Base-by-base conservation (phyloP, 352 stramenopile species). In the Poterioochromonas sp. region DNA sequence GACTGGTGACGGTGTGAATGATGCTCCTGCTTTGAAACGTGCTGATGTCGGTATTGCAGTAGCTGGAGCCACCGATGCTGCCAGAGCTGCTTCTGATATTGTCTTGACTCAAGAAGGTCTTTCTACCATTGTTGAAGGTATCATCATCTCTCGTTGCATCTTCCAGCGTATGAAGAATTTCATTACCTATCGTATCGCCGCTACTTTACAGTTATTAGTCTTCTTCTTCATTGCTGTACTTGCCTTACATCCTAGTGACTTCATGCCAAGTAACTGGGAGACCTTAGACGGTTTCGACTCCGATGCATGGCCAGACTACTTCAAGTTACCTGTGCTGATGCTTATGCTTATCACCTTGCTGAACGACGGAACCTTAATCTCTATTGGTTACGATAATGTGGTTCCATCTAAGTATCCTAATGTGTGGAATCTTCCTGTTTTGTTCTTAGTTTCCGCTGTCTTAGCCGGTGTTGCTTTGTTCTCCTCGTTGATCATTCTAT, bases 1-100 rank as follows among this genome's bases (percentile, higher is more conserved):
- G 0, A 98, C 94, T 3, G 94, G 94, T 29, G 94, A 98, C 81
- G 94, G 94, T 68, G 97, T 93, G 0, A 98, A 98, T 84, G 94
- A 98, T 81, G 94, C 91, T 11, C 94, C 94, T n/a, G 94, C 94
- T 32, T 86, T 98, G 1, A 97, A 82, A 82, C 90, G 93, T 80
- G 93, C 86, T 1, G 89, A 97, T 79, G 94, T 98, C 77, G 94
- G 94, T 80, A 94, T 98, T 74, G 91, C 93, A 0, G 95, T 97
- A 85, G 90, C 89, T 20, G 88, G 88, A 29, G 88, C 87, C 0
- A 93, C 85, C 76, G 91, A 86, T 11, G 91, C 96, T 41, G 90
- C 89, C 1, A 93, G 92, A 58, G 88, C 96, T 79, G 92, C 92
- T 0, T 89, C 91, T 26, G 91, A 97, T 84, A 96, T 97, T 87